Percentiles rank a stretch among this genome's conserved stretches.
These are phyloP conservation scores for Scedosporium boydii DNA, from an alignment of 2,329 filamentous ascomycete genomes.

Conservation along the genomic window DNA sequence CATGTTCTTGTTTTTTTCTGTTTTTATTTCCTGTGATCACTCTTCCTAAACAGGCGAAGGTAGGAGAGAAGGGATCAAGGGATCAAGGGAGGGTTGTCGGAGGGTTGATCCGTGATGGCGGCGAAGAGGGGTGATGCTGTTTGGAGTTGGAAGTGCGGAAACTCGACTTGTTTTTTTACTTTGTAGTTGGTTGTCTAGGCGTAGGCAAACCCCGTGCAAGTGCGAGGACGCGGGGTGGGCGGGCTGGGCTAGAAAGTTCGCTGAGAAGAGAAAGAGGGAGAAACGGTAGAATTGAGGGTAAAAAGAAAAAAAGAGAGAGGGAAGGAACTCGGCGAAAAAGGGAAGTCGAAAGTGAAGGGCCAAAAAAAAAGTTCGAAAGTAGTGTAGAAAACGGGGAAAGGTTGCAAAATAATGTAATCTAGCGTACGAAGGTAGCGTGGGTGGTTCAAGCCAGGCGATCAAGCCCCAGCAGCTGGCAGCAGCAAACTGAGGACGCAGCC, in stretches of 20 bases:
- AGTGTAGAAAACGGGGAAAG: not conserved
- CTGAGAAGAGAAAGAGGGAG: conserved; percentile 4
- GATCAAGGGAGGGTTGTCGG: conserved; percentile 16
- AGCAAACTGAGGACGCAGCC: too few species aligned
- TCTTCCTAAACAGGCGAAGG: conserved; percentile 10
- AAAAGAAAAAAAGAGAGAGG: conserved; percentile 12
- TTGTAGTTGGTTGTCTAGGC: not conserved
- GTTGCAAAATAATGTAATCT: conserved; percentile 2
- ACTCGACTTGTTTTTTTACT: not conserved
- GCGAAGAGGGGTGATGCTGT: conserved; percentile 4
- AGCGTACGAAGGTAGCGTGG: not conserved
- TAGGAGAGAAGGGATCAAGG: conserved; percentile 18
- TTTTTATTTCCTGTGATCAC: conserved; percentile 4
- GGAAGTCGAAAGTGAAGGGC: not conserved
- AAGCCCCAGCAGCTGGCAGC: not conserved
- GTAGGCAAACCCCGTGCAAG: conserved; percentile 5
- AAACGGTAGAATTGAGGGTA: not conserved
- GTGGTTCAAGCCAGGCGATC: not conserved
- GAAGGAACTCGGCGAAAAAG: conserved; percentile 6
- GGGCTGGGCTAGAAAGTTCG: not conserved
- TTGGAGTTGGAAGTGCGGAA: not conserved
- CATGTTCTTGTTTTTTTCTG: conserved; percentile 38
- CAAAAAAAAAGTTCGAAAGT: conserved; percentile 5
- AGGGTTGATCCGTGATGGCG: not conserved
- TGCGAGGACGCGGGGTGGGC: not conserved